Evolutionary conservation across 108 stramenopile genomes (phyloP).

Genomic region (Cylindrotheca fusiformis): DNA sequence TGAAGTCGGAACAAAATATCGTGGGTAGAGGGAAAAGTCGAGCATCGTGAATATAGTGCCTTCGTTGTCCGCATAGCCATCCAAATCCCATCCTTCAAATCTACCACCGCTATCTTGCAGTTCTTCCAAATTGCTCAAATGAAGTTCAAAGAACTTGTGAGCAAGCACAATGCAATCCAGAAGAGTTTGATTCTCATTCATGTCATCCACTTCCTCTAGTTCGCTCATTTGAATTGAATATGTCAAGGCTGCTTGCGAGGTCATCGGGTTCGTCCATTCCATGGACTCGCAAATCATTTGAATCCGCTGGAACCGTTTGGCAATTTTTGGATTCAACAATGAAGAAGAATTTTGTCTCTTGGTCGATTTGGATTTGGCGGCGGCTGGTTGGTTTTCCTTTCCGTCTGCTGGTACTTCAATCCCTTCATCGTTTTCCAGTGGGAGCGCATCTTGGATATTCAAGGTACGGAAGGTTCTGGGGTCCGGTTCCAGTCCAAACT

Average conservation of each 20-base stretch:
- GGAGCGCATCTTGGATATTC: conserved; percentile 21
- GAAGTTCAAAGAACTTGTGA: conserved; percentile 67
- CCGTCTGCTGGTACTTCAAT: background rate
- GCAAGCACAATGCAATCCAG: conserved; percentile 77
- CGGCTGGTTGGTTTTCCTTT: conserved; percentile 11
- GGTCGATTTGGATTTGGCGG: conserved; percentile 10
- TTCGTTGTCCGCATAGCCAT: conserved; percentile 69
- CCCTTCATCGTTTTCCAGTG: conserved; percentile 14
- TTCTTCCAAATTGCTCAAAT: conserved; percentile 48
- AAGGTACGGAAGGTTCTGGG: conserved; percentile 21
- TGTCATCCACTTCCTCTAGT: conserved; percentile 70
- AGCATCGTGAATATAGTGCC: conserved; percentile 65
- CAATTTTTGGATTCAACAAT: conserved; percentile 26
- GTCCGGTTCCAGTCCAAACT: conserved; percentile 42
- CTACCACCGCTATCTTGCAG: conserved; percentile 31
- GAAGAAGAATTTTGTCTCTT: conserved; percentile 20
- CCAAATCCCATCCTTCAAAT: conserved; percentile 44
- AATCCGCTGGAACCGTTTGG: conserved; percentile 47
- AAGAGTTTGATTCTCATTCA: conserved; percentile 51
- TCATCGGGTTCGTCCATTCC: conserved; percentile 67
- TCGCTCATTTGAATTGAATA: conserved; percentile 64
- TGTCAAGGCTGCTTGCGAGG: conserved; percentile 50
- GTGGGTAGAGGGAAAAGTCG: conserved; percentile 74
- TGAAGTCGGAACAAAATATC: conserved; percentile 6
- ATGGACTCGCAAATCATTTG: conserved; percentile 53